phyloP scores from a whole-genome alignment of 768 basidiomycete genomes.

The Phaffia tasmanica region DNA sequence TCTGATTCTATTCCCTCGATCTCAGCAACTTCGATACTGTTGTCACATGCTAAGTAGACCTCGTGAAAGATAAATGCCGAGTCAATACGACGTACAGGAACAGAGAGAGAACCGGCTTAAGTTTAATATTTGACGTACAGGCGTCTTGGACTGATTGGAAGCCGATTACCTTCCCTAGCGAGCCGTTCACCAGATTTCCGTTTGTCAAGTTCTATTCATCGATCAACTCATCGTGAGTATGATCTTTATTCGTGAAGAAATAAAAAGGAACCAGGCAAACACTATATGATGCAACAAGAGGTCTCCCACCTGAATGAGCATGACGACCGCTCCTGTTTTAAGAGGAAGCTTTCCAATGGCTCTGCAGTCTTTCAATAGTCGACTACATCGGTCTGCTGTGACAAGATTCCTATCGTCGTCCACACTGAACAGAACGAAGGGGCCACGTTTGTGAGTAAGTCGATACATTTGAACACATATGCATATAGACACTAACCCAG shows the following conservation, averaged over 20 bases:
- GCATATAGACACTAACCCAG: background rate
- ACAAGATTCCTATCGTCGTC: background rate
- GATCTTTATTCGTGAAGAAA: no score
- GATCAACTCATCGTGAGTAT: background rate
- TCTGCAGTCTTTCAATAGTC: background rate
- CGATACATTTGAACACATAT: background rate
- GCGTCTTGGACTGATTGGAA: background rate
- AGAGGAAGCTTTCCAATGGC: slow-evolving; percentile 1
- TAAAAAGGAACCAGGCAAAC: no score
- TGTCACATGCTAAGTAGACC: no score
- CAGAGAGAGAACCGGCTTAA: no score
- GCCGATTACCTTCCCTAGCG: slow-evolving; percentile 15
- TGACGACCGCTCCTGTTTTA: slow-evolving; percentile 13
- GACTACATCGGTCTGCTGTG: background rate
- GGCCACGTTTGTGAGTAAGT: background rate
- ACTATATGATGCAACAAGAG: background rate
- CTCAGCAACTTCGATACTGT: no score
- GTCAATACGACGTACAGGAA: no score
- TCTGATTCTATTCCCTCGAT: no score
- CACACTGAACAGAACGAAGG: background rate
- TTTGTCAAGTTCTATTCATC: background rate
- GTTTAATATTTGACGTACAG: no score
- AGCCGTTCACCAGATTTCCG: slow-evolving; percentile 8
- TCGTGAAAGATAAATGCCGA: no score
- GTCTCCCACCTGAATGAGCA: slow-evolving; percentile 5